Base-by-base conservation (phyloP, 179 eudicot species). In the Pouteria campechiana region DNA sequence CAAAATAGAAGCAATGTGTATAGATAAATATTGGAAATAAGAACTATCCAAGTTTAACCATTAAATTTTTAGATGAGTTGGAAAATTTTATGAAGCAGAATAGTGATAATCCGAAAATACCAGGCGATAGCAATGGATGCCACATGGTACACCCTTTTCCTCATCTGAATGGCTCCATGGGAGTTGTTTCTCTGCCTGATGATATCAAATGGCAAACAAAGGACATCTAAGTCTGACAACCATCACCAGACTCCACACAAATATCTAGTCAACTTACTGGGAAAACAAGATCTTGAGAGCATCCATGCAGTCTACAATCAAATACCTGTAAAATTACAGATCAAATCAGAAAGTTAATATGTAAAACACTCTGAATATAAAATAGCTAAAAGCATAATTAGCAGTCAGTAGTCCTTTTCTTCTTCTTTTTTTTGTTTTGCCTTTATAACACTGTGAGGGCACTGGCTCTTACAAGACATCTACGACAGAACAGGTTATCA, bases 271-370 rank as follows among this genome's bases (percentile, higher is more conserved):
- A 31, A 61, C 79, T 59, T 70, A 92, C 99, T 46, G 96, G 96
- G 64, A 88, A 83, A 44, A 80, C 65, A 40, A 92, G 94, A 52
- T 92, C 99, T 64, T 88, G 96, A 14, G 99, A 92, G 60, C 99
- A 92, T 37, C 99, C 99, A 76, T 92, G 96, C 58, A 88, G 57
- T 67, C 78, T 83, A 67, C 99, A 92, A 43, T 92, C 99, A 60
- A 87, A 92, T 28, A 88, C 94, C 99, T 92, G 83, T 59, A 55
- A 37, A 54, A 32, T 34, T 29, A 6, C 69, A 35, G 38, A 51
- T 52, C 34, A 28, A n/a, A 17, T 38, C 12, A 28, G 17, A n/a
- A n/a, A n/a, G n/a, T n/a, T n/a, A n/a, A n/a, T n/a, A n/a, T n/a
- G n/a, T n/a, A n/a, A n/a, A n/a, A n/a, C n/a, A n/a, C n/a, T n/a